These are phyloP conservation scores for Achaetomiella virescens DNA, from an alignment of 495 filamentous ascomycete species.

Conservation along the genomic window DNA sequence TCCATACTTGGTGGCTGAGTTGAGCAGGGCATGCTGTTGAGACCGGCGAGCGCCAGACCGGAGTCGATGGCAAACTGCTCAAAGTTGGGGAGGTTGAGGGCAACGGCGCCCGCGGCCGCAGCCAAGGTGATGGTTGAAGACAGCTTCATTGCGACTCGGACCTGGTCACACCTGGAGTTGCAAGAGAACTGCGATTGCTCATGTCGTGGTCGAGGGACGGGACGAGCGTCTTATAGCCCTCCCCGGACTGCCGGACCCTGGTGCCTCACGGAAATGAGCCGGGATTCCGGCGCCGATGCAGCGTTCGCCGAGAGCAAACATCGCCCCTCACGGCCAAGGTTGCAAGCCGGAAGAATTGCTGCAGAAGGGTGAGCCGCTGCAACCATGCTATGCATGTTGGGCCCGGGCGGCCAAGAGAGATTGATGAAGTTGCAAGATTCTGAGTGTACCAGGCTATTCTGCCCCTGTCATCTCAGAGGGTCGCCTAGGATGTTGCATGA, in stretches of 20 bases:
- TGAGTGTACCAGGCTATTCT: background rate
- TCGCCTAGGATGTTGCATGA: too few species aligned
- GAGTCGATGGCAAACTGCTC: constrained; percentile 21
- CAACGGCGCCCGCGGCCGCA: constrained; percentile 2
- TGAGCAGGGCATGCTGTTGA: constrained; percentile 20
- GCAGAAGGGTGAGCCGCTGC: background rate
- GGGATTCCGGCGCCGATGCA: background rate
- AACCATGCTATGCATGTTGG: constrained; percentile 1
- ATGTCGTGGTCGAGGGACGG: background rate
- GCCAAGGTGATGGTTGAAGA: constrained; percentile 2
- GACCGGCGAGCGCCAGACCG: constrained; percentile 19
- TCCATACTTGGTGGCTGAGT: constrained; percentile 11
- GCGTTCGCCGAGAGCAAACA: background rate
- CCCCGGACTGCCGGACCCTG: background rate
- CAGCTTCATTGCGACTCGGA: constrained; percentile 1
- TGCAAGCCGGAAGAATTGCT: background rate
- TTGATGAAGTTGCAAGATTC: background rate
- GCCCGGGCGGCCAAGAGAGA: background rate
- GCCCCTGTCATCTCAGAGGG: background rate
- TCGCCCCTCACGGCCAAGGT: background rate
- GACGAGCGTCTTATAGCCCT: background rate
- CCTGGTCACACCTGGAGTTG: background rate
- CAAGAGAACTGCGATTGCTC: background rate
- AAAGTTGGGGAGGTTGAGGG: constrained; percentile 14
- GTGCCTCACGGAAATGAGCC: background rate